These are phyloP conservation scores for Candida corydali DNA, from an alignment of 805 yeast genomes.

Conservation along the genomic window DNA sequence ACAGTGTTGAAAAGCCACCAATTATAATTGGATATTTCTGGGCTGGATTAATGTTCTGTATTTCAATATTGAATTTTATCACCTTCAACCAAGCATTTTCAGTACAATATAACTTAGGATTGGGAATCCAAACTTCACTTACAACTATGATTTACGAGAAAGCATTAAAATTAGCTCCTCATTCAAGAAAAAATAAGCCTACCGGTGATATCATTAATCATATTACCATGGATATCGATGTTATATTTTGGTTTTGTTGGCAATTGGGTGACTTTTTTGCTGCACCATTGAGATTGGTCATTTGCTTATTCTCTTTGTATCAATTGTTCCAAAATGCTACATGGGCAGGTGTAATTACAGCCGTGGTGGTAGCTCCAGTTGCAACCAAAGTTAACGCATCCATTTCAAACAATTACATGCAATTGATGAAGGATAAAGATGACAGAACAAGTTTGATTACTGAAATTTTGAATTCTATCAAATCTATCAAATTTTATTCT, in stretches of 20 bases:
- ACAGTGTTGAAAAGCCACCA: conserved; percentile 16
- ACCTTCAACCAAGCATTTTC: conserved; percentile 19
- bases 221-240: conserved; percentile 26
- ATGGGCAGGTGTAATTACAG: conserved; percentile 31
- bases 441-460: conserved; percentile 32
- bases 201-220: conserved; percentile 33
- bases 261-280: conserved; percentile 14
- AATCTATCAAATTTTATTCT: conserved; percentile 37
- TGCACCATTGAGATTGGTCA: conserved; percentile 20
- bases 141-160: conserved; percentile 24
- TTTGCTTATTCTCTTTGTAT: conserved; percentile 29
- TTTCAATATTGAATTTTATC: conserved; percentile 19
- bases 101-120: conserved; percentile 12
- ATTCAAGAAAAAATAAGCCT: conserved; percentile 25
- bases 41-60: conserved; percentile 22
- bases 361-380: conserved; percentile 29
- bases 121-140: conserved; percentile 17
- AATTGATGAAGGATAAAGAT: conserved; percentile 32
- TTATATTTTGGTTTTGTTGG: conserved; percentile 12
- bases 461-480: conserved; percentile 35
- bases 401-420: conserved; percentile 20
- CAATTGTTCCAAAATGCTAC: conserved; percentile 33
- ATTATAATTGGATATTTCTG: conserved; percentile 22
- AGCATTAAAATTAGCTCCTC: conserved; percentile 27
- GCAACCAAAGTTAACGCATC: conserved; percentile 23